Conservation (phyloP, 2,329 filamentous ascomycete genomes). For the Colletotrichum tropicicola region DNA sequence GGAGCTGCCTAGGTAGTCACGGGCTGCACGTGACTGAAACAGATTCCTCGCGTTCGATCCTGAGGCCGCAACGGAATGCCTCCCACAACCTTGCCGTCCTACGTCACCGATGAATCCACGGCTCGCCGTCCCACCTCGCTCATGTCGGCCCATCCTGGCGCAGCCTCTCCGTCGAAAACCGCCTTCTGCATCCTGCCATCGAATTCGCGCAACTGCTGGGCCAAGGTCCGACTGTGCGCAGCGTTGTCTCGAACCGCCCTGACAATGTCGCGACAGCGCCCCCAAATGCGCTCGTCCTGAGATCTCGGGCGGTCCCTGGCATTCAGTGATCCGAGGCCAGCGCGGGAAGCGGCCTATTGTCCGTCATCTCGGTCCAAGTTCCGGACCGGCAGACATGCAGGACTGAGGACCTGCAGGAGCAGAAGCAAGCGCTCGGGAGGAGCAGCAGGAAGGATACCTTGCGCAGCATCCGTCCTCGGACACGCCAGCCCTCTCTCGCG, state of each 20-base stretch:
- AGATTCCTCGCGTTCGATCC: neutral
- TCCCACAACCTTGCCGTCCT: neutral
- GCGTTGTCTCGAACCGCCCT: neutral
- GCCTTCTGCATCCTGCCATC: neutral
- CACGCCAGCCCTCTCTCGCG: neutral
- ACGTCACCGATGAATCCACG: conserved; percentile 18
- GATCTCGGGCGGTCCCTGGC: neutral
- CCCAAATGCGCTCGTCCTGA: neutral
- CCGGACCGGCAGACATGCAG: neutral
- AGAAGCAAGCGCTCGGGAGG: neutral
- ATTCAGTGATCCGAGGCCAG: neutral
- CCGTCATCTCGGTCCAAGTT: conserved; percentile 7
- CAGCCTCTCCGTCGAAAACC: neutral
- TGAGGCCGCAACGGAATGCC: neutral
- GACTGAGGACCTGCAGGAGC: neutral
- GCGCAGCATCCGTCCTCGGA: neutral
- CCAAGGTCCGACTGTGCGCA: too few species aligned
- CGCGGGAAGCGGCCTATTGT: conserved; percentile 1
- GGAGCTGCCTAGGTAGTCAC: neutral
- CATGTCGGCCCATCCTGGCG: conserved; percentile 14
- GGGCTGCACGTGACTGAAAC: neutral
- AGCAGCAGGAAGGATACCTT: neutral
- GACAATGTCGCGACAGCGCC: neutral
- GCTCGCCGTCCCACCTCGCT: conserved; percentile 6
- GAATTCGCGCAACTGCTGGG: conserved; percentile 5